Base-by-base conservation (phyloP, 345 rosid species). In the Eucalyptus fibrosa region DNA sequence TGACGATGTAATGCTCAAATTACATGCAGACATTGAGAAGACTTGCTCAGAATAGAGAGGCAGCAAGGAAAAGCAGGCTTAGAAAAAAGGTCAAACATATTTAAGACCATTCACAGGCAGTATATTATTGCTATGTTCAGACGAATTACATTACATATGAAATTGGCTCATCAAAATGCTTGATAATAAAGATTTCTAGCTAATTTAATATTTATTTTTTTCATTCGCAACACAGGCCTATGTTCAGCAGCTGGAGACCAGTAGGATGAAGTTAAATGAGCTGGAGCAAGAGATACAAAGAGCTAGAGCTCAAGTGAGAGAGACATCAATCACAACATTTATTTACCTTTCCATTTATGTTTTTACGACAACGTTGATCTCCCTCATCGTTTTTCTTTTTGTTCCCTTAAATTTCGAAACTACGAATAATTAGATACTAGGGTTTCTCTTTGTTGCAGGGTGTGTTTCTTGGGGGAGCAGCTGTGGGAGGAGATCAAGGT, bases 1-100 rank as follows among this genome's bases (percentile, higher is more conserved):
- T 11, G 14, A 37, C 30, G 16, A 77, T 40, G 28, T 37, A 26
- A 40, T 77, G 83, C 83, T 77, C 15, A 37, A 21, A 77, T 77
- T 23, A 77, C 47, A 3, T 47, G 88, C 92, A 98, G 99, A 96
- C 97, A 89, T 60, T 96, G 90, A 96, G 99, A 91, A 96, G 99
- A 91, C 97, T 98, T 65, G 99, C 99, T 91, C 99, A 98, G 93
- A 98, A 98, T 94, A 96, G 99, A 93, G 99, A 98, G 91, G 99
- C 99, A 90, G 99, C 99, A 65, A 95, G 99, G 92, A 98, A 98
- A 93, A 97, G 99, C 93, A 94, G 99, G 89, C 90, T 98, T 60
- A 93, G 99, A 50, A 98, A 98, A 94, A 98, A 98, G 94, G 99
- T 95, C n/a, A 77, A 40, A 15, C 87, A 40, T 28, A 45, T 86